A percentile compares a stretch with the other conserved stretches of the same genome.
These are phyloP conservation scores for Euphorbia lathyris DNA, from an alignment of 345 rosid species.

Conservation along the genomic window DNA sequence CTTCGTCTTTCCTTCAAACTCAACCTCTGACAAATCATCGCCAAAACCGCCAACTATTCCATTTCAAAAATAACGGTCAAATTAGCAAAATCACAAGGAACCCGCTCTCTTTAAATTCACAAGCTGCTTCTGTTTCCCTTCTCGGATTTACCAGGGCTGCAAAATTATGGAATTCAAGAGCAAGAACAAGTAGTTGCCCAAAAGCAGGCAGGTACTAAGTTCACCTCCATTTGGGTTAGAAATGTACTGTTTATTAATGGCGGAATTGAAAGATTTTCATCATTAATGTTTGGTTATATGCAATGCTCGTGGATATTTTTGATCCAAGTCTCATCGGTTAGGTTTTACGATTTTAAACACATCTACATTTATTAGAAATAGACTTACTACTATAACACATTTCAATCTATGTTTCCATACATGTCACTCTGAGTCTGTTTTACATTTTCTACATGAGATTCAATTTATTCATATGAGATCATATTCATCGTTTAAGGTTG, in stretches of 20 bases:
- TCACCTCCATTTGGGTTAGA: neutral
- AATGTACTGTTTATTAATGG: no score
- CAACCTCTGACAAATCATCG: neutral
- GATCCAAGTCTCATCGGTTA: no score
- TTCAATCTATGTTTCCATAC: no score
- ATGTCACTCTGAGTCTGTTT: no score
- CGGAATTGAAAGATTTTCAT: no score
- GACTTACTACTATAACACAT: no score
- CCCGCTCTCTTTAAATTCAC: neutral
- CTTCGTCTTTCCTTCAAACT: neutral
- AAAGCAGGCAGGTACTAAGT: conserved; percentile 4
- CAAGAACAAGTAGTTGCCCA: neutral
- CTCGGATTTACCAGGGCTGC: neutral
- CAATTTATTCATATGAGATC: no score
- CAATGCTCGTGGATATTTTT: no score
- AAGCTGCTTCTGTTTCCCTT: neutral
- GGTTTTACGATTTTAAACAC: no score
- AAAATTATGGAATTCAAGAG: neutral
- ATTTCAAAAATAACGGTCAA: neutral
- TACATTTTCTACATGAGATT: neutral
- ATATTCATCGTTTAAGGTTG: no score
- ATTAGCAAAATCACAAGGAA: neutral
- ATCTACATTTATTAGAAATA: no score
- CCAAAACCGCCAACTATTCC: neutral
- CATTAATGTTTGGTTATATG: no score